Base-by-base conservation (phyloP, 768 basidiomycete species). In the Tylopilus rubrobrunneus region DNA sequence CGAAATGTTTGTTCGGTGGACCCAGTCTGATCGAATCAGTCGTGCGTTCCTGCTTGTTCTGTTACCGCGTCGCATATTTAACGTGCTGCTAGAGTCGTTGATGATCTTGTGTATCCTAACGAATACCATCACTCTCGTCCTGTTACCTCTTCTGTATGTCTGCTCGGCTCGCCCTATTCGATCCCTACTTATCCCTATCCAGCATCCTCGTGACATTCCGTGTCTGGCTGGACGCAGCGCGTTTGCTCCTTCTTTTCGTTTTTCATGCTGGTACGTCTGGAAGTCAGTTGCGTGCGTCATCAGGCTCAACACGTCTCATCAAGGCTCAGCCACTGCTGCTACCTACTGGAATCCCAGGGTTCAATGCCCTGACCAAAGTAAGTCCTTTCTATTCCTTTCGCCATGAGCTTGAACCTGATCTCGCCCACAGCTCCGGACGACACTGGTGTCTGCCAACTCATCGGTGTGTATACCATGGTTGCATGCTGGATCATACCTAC, bases 401-500 rank as follows among this genome's bases (percentile, higher is more conserved):
- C 39, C 33, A 27, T 46, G 7, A 17, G 21, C 19, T 27, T 51
- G 10, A 46, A 17, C 7, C 9, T 25, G 17, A 48, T 25, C 2
- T 21, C 39, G 51, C 25, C 36, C 21, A 7, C 47, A 80, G 78
- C 72, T 49, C 60, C 70, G 10, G 71, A 77, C 56, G 67, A 74
- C 42, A 65, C 69, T 48, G 74, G 71, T 10, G 64, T 76, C n/a
- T 85, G 83, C 60, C 70, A 69, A 49, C 65, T 80, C 9, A 67
- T 83, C 36, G 74, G 76, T 51, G 60, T 76, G 6, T 83, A 74
- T 56, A 76, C 82, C 34, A 53, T 81, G 47, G 59, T 81, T 1
- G 74, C 73, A 40, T 79, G 75, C 58, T 85, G 84, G 84, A 59
- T 82, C 39, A 66, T 75, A 47, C 84, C 84, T 23, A 65, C 66